Evolutionary conservation across 192 early-diverging fungal genomes (phyloP), one percentile per base, ranked within the genome.

Genomic region (Gamsiella multidivaricata): DNA sequence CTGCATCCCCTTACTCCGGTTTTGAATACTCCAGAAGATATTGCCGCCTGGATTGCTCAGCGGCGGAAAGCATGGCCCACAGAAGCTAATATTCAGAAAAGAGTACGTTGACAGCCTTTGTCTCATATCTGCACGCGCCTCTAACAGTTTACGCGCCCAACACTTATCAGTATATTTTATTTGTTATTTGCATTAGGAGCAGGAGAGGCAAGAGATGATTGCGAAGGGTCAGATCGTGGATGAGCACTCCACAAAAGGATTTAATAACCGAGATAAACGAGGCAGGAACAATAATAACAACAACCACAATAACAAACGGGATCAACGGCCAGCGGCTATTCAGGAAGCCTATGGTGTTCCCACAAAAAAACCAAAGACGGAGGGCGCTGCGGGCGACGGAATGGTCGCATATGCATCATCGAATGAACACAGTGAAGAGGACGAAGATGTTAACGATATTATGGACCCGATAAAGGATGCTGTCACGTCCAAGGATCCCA

Each of bases 401-500:
- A 15, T 49, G 6, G 45, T 67, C 3, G 39, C 53, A 26, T 49
- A 49, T 36, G 11, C 53, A 11, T 42, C 41, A 7, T 54, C 59
- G 4, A 61, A 31, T 17, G 43, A 55, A 5, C 36, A 31, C n/a
- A 56, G 58, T 15, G 33, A 63, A 18, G 58, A 55, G 20, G 69
- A 63, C 1, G 61, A 79, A 1, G 64, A 71, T 20, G 82, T 62
- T 3, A 71, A 86, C 36, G 80, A 80, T 17, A 18, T 46, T 0
- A 81, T 84, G 79, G 81, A 84, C 47, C 81, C 79, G n/a, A 71
- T 80, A n/a, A 69, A 54, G 42, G 85, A 87, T 46, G 83, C 85
- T 9, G 43, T 84, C 17, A 66, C 75, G 0, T 87, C 85, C 31
- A 87, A 87, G 45, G 81, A 87, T 50, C 85, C 85, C 6, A 43